phyloP scores from a whole-genome alignment of 441 rosid genomes.

The Iberis amara region DNA sequence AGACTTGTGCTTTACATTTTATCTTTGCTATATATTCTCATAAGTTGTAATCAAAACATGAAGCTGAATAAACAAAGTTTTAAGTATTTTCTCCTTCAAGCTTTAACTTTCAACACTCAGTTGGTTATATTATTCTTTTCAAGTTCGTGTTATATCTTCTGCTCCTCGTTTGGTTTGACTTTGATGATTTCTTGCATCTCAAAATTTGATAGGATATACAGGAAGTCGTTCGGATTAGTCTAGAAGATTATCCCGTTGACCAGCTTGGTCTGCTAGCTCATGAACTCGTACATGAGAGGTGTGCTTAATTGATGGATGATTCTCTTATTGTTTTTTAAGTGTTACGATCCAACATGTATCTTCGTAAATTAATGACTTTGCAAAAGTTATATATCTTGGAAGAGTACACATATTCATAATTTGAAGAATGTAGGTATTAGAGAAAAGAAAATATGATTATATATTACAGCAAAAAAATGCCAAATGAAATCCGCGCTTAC shows the following conservation, averaged over 20 bases:
- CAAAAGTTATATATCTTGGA: too few species aligned
- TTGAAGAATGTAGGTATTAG: too few species aligned
- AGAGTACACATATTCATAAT: too few species aligned
- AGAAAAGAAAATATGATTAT: too few species aligned
- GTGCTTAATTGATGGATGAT: slow-evolving; percentile 15
- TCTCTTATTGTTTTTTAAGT: slow-evolving; percentile 12
- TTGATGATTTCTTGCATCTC: slow-evolving; percentile 23
- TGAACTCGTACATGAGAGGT: slow-evolving; percentile 83
- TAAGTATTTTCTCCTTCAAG: too few species aligned
- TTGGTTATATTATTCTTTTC: slow-evolving; percentile 17
- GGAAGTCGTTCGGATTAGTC: slow-evolving; percentile 98
- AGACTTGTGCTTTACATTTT: too few species aligned
- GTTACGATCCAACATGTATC: slow-evolving; percentile 10
- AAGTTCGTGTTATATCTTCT: slow-evolving; percentile 1
- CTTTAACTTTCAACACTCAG: too few species aligned
- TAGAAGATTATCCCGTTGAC: slow-evolving; percentile 98
- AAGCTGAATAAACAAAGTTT: too few species aligned
- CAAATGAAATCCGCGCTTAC: too few species aligned
- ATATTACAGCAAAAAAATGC: too few species aligned
- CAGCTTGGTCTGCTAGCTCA: slow-evolving; percentile 82
- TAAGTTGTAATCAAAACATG: too few species aligned
- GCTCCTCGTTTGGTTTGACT: slow-evolving; percentile 16
- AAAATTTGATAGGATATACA: slow-evolving; percentile 67
- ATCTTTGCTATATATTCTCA: too few species aligned
- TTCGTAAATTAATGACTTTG: slow-evolving; percentile 7